Evolutionary conservation across 192 early-diverging fungal species (phyloP), one percentile per base, ranked within the genome.

Genomic region (Entomortierella beljakovae): DNA sequence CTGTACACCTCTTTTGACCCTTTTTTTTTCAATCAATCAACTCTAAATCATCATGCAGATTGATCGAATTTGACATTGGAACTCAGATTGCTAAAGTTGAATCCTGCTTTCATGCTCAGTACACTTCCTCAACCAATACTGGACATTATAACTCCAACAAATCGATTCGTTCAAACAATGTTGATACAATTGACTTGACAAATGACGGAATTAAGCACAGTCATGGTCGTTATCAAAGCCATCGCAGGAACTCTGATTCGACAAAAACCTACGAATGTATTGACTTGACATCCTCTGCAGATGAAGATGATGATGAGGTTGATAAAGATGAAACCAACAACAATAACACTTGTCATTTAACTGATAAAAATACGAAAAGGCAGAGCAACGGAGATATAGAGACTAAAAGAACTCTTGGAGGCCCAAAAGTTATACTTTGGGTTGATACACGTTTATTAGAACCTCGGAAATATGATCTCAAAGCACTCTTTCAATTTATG

Each of bases 101-200:
- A 26, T 71, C 70, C 11, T 62, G 60, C 23, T 71, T 71, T 23
- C 70, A 71, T 57, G 43, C 57, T 34, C 26, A 63, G 28, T 31
- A 61, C 7, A 61, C 26, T 1, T 38, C 57, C 7, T 13, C 38
- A 8, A 59, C 31, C 11, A 35, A 9, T 1, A 20, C 31, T 38
- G 31, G 31, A 22, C 64, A 43, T 32, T 33, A 35, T 9, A n/a
- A 3, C 20, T 9, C 49, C 50, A 33, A 29, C 64, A 25, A 64
- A 9, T 20, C 32, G 4, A 31, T 18, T 18, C n/a, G n/a, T n/a
- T 10, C 40, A 31, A 46, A 33, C 2, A 28, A 32, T 11, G n/a
- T n/a, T n/a, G 31, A 16, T 8, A 42, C 40, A 25, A 60, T 69
- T 16, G 68, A 70, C 31, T 31, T 70, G 55, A 62, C 60, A 15